Percentiles rank a stretch among this genome's conserved stretches.
Conservation (phyloP, 1,284 basidiomycete genomes). For the Vanrija sp. region DNA sequence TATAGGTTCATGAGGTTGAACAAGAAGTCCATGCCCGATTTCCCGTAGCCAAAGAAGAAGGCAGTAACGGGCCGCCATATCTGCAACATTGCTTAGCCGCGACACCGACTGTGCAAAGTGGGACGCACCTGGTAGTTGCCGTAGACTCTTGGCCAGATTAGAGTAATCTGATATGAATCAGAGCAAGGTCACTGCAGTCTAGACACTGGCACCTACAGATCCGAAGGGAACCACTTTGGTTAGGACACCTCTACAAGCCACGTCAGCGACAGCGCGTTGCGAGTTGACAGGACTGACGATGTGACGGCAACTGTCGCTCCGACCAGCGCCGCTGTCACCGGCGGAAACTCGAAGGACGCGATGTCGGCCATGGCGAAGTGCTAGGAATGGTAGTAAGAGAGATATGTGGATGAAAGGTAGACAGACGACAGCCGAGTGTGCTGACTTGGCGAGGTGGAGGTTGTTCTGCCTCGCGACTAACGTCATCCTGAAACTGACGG, state of each 20-base stretch:
- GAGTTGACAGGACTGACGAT: slow-evolving; percentile 47
- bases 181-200: background rate
- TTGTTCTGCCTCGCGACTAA: too few species aligned
- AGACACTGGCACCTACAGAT: background rate
- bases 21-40: slow-evolving; percentile 36
- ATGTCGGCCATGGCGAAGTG: background rate
- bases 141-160: background rate
- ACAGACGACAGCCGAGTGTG: too few species aligned
- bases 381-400: background rate
- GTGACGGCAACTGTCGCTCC: slow-evolving; percentile 64
- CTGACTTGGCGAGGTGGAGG: too few species aligned
- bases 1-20: slow-evolving; percentile 46
- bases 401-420: background rate
- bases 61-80: slow-evolving; percentile 41
- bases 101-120: too few species aligned
- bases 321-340: slow-evolving; percentile 45
- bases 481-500: too few species aligned
- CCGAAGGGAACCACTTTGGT: too few species aligned
- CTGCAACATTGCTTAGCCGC: slow-evolving; percentile 5
- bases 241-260: too few species aligned
- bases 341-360: slow-evolving; percentile 4
- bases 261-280: slow-evolving; percentile 4
- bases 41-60: slow-evolving; percentile 42
- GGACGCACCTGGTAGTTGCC: background rate
- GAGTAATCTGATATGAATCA: background rate